These are phyloP conservation scores for Papiliotrema fonsecae DNA, from an alignment of 1,284 basidiomycete genomes.

Conservation along the genomic window DNA sequence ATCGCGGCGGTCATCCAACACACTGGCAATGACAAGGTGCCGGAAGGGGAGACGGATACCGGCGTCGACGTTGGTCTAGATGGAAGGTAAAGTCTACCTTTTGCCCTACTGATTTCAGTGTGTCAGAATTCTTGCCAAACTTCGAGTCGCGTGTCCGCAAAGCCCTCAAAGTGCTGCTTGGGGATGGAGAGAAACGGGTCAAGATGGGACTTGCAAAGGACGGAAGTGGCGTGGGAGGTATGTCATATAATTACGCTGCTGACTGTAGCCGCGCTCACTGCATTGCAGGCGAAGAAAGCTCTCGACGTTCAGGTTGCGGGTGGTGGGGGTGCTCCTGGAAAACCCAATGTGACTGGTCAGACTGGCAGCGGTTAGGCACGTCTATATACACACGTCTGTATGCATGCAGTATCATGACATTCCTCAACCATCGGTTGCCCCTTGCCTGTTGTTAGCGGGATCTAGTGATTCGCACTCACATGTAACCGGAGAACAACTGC, in stretches of 20 bases:
- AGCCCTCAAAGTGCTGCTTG: constrained; percentile 70
- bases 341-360: constrained; percentile 6
- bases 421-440: neutral
- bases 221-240: constrained; percentile 93
- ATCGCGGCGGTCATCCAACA: constrained; percentile 81
- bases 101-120: constrained; percentile 49
- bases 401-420: neutral
- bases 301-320: constrained; percentile 14
- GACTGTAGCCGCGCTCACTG: constrained; percentile 42
- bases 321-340: constrained; percentile 4
- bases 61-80: constrained; percentile 76
- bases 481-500: constrained; percentile 18
- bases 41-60: constrained; percentile 51
- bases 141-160: constrained; percentile 71
- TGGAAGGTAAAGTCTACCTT: constrained; percentile 59
- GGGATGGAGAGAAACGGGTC: constrained; percentile 72
- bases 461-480: constrained; percentile 12
- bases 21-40: constrained; percentile 59
- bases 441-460: neutral
- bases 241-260: constrained; percentile 35
- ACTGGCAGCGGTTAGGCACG: constrained; percentile 5
- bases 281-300: constrained; percentile 49
- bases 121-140: constrained; percentile 85
- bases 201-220: constrained; percentile 92
- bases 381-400: too few species aligned